Evolutionary conservation across 2,329 filamentous ascomycete species (phyloP), one percentile per base, ranked within the genome.

Genomic region (Fusarium mundagurra): DNA sequence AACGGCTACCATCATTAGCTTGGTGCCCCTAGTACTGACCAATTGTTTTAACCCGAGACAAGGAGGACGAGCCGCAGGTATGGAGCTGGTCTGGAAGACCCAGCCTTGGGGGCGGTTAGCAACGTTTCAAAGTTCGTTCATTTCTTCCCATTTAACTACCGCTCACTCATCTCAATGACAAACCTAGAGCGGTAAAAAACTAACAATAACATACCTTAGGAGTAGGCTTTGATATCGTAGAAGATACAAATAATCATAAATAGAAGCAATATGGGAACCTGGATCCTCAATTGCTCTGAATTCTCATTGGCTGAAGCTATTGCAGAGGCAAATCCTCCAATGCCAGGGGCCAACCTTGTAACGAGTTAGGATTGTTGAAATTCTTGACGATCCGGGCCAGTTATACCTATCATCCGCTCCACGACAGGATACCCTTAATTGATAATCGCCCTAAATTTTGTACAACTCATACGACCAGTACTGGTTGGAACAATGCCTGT

Each of bases 31-130:
- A 34, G 41, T n/a, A 58, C 29, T 64, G 48, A 58, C 44, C 51
- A 64, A 61, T 61, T 57, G 61, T 67, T 43, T 66, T 61, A 70
- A 71, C 51, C 58, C 63, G 69, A 76, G 75, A 77, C 76, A 78
- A 68, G 65, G 71, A 74, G 62, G 34, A 54, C 48, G 50, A 50
- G 60, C 45, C 45, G 61, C 39, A 62, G 38, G 57, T 27, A 36
- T 17, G 17, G 18, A 29, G 47, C 65, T 58, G 47, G 24, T 39
- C 41, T 38, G 47, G 20, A 38, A 45, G 47, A 54, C 22, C 51
- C 51, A 48, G 38, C 29, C 43, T 44, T 64, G 53, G 51, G 51
- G 41, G 38, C 39, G 41, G 60, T 63, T 60, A 57, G 43, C 55
- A 38, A 47, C 44, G 71, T 73, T 74, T 73, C 67, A 58, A 50